These are phyloP conservation scores for Wallacemonas sp. DNA, from an alignment of 208 protist genomes.

Conservation along the genomic window DNA sequence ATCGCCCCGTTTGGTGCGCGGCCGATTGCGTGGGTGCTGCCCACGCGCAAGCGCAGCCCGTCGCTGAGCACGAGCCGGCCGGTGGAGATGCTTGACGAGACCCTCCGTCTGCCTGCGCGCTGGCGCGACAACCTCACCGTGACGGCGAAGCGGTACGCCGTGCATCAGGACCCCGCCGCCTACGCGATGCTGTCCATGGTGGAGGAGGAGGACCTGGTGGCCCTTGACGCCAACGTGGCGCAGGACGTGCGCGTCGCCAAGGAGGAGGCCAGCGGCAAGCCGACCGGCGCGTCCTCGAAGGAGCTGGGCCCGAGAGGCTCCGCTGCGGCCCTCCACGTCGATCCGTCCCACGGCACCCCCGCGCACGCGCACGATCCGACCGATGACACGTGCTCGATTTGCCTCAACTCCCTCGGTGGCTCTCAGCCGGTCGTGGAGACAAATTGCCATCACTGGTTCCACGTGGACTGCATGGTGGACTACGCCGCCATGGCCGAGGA, in stretches of 20 bases:
- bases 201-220: not conserved
- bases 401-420: conserved; percentile 37
- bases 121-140: conserved; percentile 11
- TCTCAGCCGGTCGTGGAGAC: conserved; percentile 46
- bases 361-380: not conserved
- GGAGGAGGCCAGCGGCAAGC: not conserved
- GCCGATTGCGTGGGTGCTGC: conserved; percentile 56
- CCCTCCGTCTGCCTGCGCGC: not conserved
- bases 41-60: not conserved
- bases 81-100: not conserved
- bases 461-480: conserved; percentile 66
- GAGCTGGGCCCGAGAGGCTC: not conserved
- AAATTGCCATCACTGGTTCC: conserved; percentile 66
- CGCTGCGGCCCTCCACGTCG: not conserved
- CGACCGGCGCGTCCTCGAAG: not conserved
- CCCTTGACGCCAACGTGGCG: not conserved
- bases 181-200: not conserved
- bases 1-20: conserved; percentile 54
- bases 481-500: conserved; percentile 30
- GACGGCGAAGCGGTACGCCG: conserved; percentile 12
- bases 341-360: not conserved
- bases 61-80: not conserved
- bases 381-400: conserved; percentile 52
- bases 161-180: conserved; percentile 3
- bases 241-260: not conserved